phyloP scores from a whole-genome alignment of 495 filamentous ascomycete species.

The Jackrogersella multiformis region DNA sequence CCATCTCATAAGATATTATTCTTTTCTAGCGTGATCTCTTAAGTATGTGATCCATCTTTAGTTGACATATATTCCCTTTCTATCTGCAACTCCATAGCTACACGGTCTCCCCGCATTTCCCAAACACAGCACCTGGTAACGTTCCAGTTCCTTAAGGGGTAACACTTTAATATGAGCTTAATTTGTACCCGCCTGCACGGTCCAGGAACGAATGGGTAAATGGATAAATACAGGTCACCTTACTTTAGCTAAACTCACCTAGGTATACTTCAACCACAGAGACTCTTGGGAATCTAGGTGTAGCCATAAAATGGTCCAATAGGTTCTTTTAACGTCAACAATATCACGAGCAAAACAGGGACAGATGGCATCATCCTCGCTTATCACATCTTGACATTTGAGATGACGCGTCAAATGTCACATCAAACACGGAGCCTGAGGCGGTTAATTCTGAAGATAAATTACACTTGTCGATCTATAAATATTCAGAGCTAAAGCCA shows the following conservation, averaged over 20 bases:
- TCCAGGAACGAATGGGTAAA: conserved; percentile 6
- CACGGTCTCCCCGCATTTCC: conserved; percentile 26
- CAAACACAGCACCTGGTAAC: conserved; percentile 6
- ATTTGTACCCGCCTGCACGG: not conserved
- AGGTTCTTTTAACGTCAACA: conserved; percentile 17
- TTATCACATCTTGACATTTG: conserved; percentile 3
- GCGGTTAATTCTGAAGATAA: conserved; percentile 31
- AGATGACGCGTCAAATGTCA: conserved; percentile 31
- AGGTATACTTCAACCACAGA: not conserved
- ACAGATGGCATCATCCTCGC: conserved; percentile 22
- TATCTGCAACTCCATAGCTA: conserved; percentile 3
- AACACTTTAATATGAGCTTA: conserved; percentile 1
- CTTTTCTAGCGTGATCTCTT: not conserved
- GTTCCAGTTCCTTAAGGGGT: conserved; percentile 3
- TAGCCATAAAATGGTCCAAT: not conserved
- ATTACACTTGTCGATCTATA: conserved; percentile 53
- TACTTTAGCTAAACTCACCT: conserved; percentile 9
- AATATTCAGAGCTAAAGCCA: conserved; percentile 48
- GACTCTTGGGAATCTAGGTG: not conserved
- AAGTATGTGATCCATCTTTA: not conserved
- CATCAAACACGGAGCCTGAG: conserved; percentile 14
- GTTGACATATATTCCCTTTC: not conserved
- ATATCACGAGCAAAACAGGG: conserved; percentile 24
- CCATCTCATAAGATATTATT: not conserved
- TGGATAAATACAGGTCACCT: conserved; percentile 11